A percentile compares a stretch with the other conserved stretches of the same genome.
phyloP scores from a whole-genome alignment of 768 basidiomycete genomes.

The Multifurca ochricompacta region DNA sequence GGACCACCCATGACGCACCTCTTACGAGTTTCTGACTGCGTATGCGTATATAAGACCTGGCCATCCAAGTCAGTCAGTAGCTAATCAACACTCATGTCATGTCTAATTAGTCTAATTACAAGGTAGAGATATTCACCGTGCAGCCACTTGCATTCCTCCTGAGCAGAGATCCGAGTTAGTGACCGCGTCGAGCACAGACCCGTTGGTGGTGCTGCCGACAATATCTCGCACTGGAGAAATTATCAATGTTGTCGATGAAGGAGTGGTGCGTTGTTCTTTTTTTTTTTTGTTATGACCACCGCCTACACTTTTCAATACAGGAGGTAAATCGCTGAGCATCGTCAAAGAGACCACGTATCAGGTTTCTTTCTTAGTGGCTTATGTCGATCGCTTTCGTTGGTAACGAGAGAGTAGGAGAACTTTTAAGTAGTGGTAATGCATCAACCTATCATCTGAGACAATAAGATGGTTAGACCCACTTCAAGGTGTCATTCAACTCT shows the following conservation, averaged over 20 bases:
- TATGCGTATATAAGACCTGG: no score
- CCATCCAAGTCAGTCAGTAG: no score
- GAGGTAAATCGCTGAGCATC: conserved; percentile 32
- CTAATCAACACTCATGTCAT: no score
- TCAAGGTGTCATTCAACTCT: no score
- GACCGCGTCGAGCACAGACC: conserved; percentile 40
- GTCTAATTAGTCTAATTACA: neutral
- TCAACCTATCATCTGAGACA: no score
- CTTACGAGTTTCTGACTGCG: no score
- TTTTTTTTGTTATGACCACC: neutral
- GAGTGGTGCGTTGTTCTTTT: conserved; percentile 27
- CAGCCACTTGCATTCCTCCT: neutral
- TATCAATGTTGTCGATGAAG: conserved; percentile 28
- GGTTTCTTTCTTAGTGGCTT: conserved; percentile 21
- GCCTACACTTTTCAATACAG: conserved; percentile 20
- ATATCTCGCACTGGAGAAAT: conserved; percentile 35
- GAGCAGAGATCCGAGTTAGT: conserved; percentile 26
- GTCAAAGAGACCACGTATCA: conserved; percentile 34
- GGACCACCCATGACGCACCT: no score
- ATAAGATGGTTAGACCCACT: no score
- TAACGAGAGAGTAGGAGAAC: neutral
- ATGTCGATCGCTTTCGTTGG: neutral
- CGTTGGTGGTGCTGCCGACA: conserved; percentile 32
- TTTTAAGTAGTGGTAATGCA: no score
- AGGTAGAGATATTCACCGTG: neutral